Conservation (phyloP, 2,329 filamentous ascomycete species). For the Arthrobotrys sphaeroides region DNA sequence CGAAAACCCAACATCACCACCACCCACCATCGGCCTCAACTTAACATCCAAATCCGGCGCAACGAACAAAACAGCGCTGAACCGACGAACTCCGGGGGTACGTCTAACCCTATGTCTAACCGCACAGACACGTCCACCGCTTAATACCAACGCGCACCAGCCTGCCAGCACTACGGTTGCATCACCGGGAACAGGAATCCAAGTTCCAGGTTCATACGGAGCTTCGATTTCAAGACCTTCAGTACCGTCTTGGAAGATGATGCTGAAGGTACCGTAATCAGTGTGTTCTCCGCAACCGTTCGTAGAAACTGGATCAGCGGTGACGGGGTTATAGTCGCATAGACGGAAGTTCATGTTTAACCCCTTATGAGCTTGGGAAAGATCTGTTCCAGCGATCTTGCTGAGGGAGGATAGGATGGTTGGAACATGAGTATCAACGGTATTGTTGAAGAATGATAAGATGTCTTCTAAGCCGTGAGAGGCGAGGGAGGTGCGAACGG, state of each 20-base stretch:
- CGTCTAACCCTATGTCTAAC: slow-evolving; percentile 5
- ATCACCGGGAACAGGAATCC: slow-evolving; percentile 6
- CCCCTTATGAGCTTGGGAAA: not conserved
- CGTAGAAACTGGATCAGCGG: not conserved
- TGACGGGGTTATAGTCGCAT: slow-evolving; percentile 4
- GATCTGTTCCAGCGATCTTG: not conserved
- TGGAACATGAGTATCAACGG: not conserved
- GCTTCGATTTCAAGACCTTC: slow-evolving; percentile 9
- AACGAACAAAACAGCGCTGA: not conserved
- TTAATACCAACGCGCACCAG: not conserved
- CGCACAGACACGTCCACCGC: not conserved
- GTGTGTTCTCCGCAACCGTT: slow-evolving; percentile 28
- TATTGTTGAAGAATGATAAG: not conserved
- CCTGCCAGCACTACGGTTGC: slow-evolving; percentile 4
- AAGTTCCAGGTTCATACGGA: not conserved
- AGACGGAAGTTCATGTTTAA: slow-evolving; percentile 15
- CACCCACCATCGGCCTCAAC: not conserved
- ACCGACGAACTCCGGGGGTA: not conserved
- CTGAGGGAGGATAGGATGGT: slow-evolving; percentile 5
- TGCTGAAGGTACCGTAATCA: slow-evolving; percentile 15
- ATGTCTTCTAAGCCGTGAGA: slow-evolving; percentile 1
- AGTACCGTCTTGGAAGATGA: slow-evolving; percentile 17
- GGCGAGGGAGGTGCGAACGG: not conserved
- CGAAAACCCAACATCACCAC: not conserved
- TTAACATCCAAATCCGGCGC: slow-evolving; percentile 8